phyloP scores from a whole-genome alignment of 148 eudicot species.

The Beta vulgaris region DNA sequence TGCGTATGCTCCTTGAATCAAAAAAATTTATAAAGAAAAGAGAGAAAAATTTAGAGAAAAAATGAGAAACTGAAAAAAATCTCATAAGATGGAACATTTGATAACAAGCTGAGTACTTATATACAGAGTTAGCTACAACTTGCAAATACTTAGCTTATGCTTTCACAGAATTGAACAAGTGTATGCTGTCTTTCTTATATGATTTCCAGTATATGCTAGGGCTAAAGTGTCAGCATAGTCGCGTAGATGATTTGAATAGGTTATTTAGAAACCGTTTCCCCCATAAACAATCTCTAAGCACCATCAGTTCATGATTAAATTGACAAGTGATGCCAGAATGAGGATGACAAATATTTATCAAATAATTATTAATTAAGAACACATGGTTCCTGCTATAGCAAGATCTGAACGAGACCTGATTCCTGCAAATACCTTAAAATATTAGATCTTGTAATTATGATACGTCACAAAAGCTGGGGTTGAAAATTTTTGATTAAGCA shows the following conservation, averaged over 20 bases:
- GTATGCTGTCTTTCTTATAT: not conserved
- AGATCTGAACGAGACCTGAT: not conserved
- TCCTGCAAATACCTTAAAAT: not conserved
- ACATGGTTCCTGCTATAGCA: not conserved
- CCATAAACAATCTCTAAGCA: not conserved
- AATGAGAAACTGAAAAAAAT: too few species aligned
- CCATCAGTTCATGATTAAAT: not conserved
- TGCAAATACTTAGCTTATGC: not conserved
- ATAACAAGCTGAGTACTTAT: not conserved
- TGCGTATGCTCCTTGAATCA: conserved; percentile 59
- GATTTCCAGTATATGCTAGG: not conserved
- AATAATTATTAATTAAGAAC: not conserved
- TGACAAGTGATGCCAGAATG: not conserved
- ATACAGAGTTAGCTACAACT: not conserved
- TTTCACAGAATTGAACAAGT: not conserved
- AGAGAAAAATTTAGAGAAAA: not conserved
- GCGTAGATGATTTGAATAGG: not conserved
- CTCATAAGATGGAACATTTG: not conserved
- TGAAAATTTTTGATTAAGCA: too few species aligned
- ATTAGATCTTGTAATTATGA: not conserved
- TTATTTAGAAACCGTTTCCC: not conserved
- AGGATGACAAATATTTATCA: not conserved
- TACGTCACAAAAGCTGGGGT: not conserved
- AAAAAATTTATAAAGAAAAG: not conserved
- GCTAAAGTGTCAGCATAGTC: not conserved